Conservation (phyloP, 179 eudicot species). For the Beta lomatogona region DNA sequence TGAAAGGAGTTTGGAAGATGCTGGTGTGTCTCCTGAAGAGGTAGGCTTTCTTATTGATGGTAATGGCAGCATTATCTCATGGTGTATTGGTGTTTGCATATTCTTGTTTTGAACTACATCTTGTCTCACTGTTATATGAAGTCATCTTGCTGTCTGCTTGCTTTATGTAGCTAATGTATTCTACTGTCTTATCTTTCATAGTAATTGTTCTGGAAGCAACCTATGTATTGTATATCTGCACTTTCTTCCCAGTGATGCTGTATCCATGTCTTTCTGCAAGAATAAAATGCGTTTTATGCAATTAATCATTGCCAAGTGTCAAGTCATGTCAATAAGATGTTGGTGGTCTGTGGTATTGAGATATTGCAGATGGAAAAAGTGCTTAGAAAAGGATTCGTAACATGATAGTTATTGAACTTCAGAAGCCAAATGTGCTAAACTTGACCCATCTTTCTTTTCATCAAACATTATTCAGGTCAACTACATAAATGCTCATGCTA, state of each 20-base stretch:
- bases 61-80: background rate
- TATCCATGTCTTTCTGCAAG: background rate
- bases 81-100: constrained; percentile 11
- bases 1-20: constrained; percentile 64
- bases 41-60: constrained; percentile 32
- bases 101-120: background rate
- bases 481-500: constrained; percentile 96
- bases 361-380: background rate
- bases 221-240: background rate
- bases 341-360: background rate
- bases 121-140: background rate
- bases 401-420: background rate
- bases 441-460: background rate
- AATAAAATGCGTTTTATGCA: background rate
- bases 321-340: background rate
- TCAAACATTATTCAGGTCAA: constrained; percentile 63
- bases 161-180: background rate
- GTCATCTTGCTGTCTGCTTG: background rate
- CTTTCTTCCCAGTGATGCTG: background rate
- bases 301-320: background rate
- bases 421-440: constrained; percentile 1
- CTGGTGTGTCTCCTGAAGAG: constrained; percentile 99
- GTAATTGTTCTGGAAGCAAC: background rate
- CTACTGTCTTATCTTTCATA: background rate
- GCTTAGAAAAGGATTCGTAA: background rate